phyloP scores from a whole-genome alignment of 495 filamentous ascomycete genomes.

The Sporormia fimetaria region DNA sequence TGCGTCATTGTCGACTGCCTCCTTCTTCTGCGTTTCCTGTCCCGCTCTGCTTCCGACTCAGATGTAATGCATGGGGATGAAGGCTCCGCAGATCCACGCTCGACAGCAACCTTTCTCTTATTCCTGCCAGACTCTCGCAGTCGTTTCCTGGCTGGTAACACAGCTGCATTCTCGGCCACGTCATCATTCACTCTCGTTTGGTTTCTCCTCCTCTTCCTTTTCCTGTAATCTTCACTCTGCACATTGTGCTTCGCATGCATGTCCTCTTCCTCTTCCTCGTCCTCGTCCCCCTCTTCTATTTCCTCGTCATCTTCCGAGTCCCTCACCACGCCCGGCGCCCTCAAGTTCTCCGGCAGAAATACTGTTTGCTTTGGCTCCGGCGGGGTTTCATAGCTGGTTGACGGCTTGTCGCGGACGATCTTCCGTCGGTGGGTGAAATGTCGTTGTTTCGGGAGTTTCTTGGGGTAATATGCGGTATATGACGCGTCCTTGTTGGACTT shows the following conservation, averaged over 20 bases:
- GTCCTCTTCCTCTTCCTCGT: constrained; percentile 6
- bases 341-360: constrained; percentile 13
- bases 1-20: constrained; percentile 25
- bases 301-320: constrained; percentile 13
- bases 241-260: constrained; percentile 1
- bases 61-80: background rate
- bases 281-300: background rate
- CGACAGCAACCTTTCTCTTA: background rate
- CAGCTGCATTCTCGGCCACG: no score
- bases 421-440: constrained; percentile 10
- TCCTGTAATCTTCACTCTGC: background rate
- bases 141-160: no score
- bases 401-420: constrained; percentile 11
- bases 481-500: constrained; percentile 9
- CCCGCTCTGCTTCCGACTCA: background rate
- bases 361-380: constrained; percentile 8
- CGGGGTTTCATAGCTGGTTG: background rate
- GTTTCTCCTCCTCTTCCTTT: background rate
- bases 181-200: background rate
- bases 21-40: constrained; percentile 1
- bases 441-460: constrained; percentile 13
- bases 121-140: no score
- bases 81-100: background rate
- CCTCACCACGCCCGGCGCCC: background rate
- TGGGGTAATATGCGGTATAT: constrained; percentile 17